Conservation (phyloP, 1,284 basidiomycete genomes). For the Coniferiporia sulphurascens region DNA sequence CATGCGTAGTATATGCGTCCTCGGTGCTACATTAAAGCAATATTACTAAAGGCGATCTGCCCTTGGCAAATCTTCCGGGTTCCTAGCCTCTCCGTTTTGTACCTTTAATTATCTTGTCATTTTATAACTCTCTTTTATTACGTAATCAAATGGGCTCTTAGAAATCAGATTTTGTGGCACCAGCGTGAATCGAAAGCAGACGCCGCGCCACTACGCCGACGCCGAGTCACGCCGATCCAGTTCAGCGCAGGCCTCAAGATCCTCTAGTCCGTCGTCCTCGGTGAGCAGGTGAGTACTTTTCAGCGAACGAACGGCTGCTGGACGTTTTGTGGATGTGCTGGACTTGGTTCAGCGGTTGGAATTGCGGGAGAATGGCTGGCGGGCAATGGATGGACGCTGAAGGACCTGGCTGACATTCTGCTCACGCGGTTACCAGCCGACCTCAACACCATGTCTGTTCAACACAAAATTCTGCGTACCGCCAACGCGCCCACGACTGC, state of each 20-base stretch:
- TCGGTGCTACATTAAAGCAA: too few relatives aligned
- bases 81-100: too few relatives aligned
- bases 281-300: slow-evolving; percentile 15
- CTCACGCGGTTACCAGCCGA: neutral
- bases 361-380: neutral
- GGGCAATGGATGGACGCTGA: slow-evolving; percentile 2
- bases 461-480: slow-evolving; percentile 90
- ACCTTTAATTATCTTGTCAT: neutral
- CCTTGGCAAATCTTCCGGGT: too few relatives aligned
- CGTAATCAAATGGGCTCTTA: neutral
- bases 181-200: neutral
- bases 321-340: neutral
- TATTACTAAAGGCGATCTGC: too few relatives aligned
- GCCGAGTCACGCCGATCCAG: neutral
- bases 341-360: neutral
- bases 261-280: slow-evolving; percentile 1
- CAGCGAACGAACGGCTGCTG: neutral
- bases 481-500: slow-evolving; percentile 90
- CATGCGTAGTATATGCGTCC: too few relatives aligned
- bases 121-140: neutral
- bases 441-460: slow-evolving; percentile 51
- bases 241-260: slow-evolving; percentile 2
- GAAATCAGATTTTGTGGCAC: too few relatives aligned
- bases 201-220: neutral
- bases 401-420: neutral